Evolutionary conservation across 1,139 yeast genomes (phyloP), one percentile per base, ranked within the genome.

Genomic region (Kodamaea arcana): DNA sequence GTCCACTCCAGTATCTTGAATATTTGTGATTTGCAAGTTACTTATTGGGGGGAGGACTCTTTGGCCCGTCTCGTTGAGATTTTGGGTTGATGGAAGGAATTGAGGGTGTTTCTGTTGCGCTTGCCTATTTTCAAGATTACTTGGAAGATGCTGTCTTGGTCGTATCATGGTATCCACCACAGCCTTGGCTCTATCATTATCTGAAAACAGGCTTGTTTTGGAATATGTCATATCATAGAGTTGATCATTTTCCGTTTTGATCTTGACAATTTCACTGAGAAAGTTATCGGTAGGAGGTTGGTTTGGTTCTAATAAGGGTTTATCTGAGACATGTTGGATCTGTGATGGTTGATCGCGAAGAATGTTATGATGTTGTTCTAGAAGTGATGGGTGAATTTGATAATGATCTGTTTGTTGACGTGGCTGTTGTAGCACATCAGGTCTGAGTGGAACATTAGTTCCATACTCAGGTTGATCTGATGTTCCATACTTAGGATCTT

Each of bases 141-240:
- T 18, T 18, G 22, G 22, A 6, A 7, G 9, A 18, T 18, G 30
- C 15, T 18, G 32, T 21, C 68, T 44, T 0, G 75, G 75, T 39
- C 56, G 57, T 4, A 65, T 59, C 58, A 69, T 65, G 8, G 56
- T 48, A 35, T 58, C 66, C 15, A 69, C 68, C 3, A 69, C 64
- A 11, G 52, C 59, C 29, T 62, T 58, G 1, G 74, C 67, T 28
- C 52, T 56, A 41, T 69, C 75, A 35, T 51, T 49, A 15, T 56
- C 48, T 6, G 66, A 45, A 27, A 67, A 53, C 14, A 47, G 46
- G 33, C 58, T 60, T 4, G 49, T 43, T 37, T 56, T 54, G 5
- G 69, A 50, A 42, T 69, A 69, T 40, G 60, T 62, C 47, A 56
- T 45, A 40, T 59, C 65, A 39, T 54, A 56, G 4, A 52, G 41